Evolutionary conservation across 2,329 filamentous ascomycete genomes (phyloP), one percentile per base, ranked within the genome.

Genomic region (Paraconiothyrium sp.): DNA sequence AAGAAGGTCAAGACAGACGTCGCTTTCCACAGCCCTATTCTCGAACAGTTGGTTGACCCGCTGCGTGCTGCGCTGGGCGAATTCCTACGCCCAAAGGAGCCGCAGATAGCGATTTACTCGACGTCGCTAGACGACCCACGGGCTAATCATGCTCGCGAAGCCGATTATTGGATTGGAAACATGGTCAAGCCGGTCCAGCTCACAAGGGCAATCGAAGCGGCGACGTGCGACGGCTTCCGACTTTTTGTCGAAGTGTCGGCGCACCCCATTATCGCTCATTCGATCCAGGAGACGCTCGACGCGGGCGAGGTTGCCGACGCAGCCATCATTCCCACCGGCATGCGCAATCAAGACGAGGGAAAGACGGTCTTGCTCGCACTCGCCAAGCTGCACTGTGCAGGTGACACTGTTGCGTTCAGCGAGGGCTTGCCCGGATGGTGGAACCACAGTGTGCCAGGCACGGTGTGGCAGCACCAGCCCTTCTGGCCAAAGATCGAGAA

Each of bases 211-310:
- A 66, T 82, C 4, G 57, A 69, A 9, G 71, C 73, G 27, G 78
- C 77, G 1, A 67, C 72, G 6, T 69, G 75, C 3, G 81, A 82
- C 55, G 76, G 76, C 2, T 76, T 73, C 57, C 66, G 76, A 7
- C 14, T 78, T 0, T 82, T 82, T 66, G 41, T 82, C 2, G 81
- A 83, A 61, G 74, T 82, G 2, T 81, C 80, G 0, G 67, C 64
- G 7, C 80, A 82, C 54, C 79, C 80, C 0, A 73, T 83, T 20
- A 68, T 82, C 1, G 69, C 74, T 3, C 78, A 82, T 50, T 82
- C 80, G 0, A 71, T 82, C 30, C 71, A 69, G 2, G 80, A 82
- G 50, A 82, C 77, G 0, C 59, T 77, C 32, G 70, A 77, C n/a
- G 51, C 52, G 20, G 74, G 69, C 4, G 61, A 27, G 10, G 35